A percentile compares a stretch with the other conserved stretches of the same genome.
These are phyloP conservation scores for Solanum piurae DNA, from an alignment of 257 asterid genomes.

Conservation along the genomic window DNA sequence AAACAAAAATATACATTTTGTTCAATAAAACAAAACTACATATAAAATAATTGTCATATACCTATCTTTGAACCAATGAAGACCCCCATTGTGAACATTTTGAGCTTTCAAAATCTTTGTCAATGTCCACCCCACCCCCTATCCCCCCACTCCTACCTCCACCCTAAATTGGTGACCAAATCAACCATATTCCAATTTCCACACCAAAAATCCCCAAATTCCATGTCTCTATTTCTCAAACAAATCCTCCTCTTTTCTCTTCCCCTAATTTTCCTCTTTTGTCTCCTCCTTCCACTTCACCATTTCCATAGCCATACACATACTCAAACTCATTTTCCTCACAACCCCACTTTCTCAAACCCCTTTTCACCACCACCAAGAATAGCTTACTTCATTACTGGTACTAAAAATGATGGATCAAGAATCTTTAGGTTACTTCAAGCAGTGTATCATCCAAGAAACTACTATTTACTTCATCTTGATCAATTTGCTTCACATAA, in stretches of 20 bases:
- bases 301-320: not conserved
- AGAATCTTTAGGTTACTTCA: conserved; percentile 25
- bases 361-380: conserved; percentile 19
- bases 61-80: not conserved
- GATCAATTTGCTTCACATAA: conserved; percentile 15
- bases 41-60: not conserved
- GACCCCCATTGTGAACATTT: not conserved
- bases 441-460: conserved; percentile 30
- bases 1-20: not conserved
- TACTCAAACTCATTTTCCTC: not conserved
- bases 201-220: not conserved
- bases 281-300: conserved; percentile 13
- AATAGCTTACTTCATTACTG: conserved; percentile 29
- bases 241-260: conserved; percentile 18
- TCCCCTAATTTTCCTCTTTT: conserved; percentile 13
- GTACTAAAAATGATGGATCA: conserved; percentile 20
- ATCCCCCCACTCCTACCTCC: fast-evolving
- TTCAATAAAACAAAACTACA: not conserved
- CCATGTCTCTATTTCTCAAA: conserved; percentile 13
- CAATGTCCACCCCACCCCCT: not conserved
- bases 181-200: not conserved
- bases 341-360: not conserved
- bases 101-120: not conserved
- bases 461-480: conserved; percentile 30
- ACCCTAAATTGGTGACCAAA: not conserved